Conservation (phyloP, 257 asterid species). For the Fraxinus quadrangulata region DNA sequence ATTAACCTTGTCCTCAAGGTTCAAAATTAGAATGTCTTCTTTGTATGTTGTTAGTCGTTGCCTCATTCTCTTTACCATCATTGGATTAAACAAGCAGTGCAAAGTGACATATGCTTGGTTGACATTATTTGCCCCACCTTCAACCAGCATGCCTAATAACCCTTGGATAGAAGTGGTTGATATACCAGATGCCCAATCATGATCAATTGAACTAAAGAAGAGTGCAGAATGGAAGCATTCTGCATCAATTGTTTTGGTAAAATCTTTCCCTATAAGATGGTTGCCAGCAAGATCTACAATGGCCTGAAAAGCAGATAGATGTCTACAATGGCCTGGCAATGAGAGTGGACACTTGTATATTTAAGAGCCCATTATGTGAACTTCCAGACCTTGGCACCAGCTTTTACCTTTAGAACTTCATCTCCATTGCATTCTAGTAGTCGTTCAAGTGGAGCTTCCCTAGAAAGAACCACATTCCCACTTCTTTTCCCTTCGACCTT, state of each 20-base stretch:
- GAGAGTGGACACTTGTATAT: too few species aligned
- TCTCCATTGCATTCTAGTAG: conserved; percentile 96
- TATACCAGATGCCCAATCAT: conserved; percentile 97
- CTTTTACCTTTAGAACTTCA: conserved; percentile 93
- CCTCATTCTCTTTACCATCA: too few species aligned
- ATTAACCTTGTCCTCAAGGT: too few species aligned
- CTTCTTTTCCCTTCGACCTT: conserved; percentile 57
- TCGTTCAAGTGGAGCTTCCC: conserved; percentile 80
- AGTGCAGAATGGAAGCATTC: conserved; percentile 98
- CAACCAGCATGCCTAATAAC: conserved; percentile 85
- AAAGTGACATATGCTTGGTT: conserved; percentile 3
- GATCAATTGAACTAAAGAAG: conserved; percentile 92
- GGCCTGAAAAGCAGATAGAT: too few species aligned
- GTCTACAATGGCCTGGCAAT: too few species aligned
- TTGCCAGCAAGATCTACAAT: too few species aligned
- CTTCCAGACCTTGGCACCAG: conserved; percentile 89
- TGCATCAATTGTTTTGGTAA: conserved; percentile 97
- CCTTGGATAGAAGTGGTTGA: conserved; percentile 94
- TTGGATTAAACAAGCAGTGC: too few species aligned
- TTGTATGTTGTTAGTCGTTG: too few species aligned
- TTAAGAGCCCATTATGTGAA: too few species aligned
- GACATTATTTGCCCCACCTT: conserved; percentile 98
- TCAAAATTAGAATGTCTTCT: too few species aligned
- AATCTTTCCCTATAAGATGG: conserved; percentile 90
- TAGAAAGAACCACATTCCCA: conserved; percentile 66